Percentiles rank a stretch among this genome's conserved stretches.
Conservation (phyloP, 371 early-diverging fungal species). For the Mortierella sp. region DNA sequence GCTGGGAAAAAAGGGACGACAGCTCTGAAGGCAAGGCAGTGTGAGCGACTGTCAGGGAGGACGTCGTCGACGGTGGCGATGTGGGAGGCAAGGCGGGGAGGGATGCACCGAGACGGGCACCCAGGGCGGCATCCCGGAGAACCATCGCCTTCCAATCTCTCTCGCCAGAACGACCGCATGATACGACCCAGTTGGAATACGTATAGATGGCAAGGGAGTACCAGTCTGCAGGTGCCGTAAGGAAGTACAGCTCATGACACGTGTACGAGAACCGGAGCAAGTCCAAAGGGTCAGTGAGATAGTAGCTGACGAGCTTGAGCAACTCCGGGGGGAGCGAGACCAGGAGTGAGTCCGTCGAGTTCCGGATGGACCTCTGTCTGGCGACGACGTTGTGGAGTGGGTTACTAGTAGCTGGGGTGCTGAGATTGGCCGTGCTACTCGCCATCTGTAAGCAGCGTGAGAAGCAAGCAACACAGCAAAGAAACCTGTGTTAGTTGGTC, state of each 20-base stretch:
- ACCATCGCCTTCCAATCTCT: constrained; percentile 8
- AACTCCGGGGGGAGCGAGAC: not conserved
- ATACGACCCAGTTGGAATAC: not conserved
- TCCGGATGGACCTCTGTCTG: too few species aligned
- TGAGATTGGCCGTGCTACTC: too few species aligned
- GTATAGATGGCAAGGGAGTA: not conserved
- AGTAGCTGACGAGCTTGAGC: not conserved
- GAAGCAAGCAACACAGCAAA: too few species aligned
- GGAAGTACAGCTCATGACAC: not conserved
- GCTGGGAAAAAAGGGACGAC: too few species aligned
- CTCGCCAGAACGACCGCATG: not conserved
- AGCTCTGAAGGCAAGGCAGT: not conserved
- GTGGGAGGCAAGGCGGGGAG: not conserved
- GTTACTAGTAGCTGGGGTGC: too few species aligned
- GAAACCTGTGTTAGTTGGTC: too few species aligned
- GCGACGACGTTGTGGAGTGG: too few species aligned
- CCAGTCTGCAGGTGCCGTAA: not conserved
- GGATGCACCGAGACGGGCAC: not conserved
- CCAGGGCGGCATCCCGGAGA: constrained; percentile 10
- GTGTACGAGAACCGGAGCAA: not conserved
- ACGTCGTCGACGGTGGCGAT: not conserved
- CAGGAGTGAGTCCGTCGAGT: too few species aligned
- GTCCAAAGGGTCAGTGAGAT: not conserved
- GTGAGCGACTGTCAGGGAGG: not conserved
- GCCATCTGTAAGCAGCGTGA: too few species aligned